Conservation (phyloP, 2,329 filamentous ascomycete genomes). For the Pseudopyrenochaeta lycopersici region DNA sequence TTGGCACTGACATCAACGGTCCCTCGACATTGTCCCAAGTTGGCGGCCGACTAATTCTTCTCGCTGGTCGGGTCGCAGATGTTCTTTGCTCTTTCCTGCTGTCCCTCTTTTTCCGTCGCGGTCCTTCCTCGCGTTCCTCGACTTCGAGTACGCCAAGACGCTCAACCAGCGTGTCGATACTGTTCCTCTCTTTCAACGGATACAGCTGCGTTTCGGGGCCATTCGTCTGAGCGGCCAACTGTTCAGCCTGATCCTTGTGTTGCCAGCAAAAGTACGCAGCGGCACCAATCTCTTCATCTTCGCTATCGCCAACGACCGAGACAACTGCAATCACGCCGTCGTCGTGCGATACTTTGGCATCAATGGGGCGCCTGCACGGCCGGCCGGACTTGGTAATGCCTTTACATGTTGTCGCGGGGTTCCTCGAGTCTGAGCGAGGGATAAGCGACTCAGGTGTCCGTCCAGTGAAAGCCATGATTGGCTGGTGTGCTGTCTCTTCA, state of each 20-base stretch:
- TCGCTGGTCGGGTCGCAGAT: constrained; percentile 25
- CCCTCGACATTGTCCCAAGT: constrained; percentile 57
- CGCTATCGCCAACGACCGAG: constrained; percentile 48
- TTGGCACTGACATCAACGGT: constrained; percentile 55
- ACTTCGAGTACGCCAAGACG: constrained; percentile 78
- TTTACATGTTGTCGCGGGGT: constrained; percentile 84
- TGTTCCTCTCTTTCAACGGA: constrained; percentile 72
- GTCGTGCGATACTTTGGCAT: constrained; percentile 54
- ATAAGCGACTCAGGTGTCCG: constrained; percentile 81
- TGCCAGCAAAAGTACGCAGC: constrained; percentile 87
- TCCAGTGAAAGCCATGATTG: constrained; percentile 44
- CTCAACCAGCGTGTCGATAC: constrained; percentile 86
- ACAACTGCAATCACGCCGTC: constrained; percentile 52
- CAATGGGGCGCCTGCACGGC: constrained; percentile 79
- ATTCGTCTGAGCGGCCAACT: constrained; percentile 31
- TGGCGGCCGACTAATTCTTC: constrained; percentile 48
- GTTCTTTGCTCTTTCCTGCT: constrained; percentile 23
- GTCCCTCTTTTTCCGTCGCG: constrained; percentile 43
- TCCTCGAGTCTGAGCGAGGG: constrained; percentile 82
- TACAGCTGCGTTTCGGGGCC: constrained; percentile 56
- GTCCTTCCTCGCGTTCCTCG: constrained; percentile 52
- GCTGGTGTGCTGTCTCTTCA: neutral
- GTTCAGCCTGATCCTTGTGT: constrained; percentile 84
- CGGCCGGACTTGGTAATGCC: constrained; percentile 85
- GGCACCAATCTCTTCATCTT: constrained; percentile 66